Evolutionary conservation across 2,329 filamentous ascomycete genomes (phyloP).

Genomic region (Diaporthe eres): DNA sequence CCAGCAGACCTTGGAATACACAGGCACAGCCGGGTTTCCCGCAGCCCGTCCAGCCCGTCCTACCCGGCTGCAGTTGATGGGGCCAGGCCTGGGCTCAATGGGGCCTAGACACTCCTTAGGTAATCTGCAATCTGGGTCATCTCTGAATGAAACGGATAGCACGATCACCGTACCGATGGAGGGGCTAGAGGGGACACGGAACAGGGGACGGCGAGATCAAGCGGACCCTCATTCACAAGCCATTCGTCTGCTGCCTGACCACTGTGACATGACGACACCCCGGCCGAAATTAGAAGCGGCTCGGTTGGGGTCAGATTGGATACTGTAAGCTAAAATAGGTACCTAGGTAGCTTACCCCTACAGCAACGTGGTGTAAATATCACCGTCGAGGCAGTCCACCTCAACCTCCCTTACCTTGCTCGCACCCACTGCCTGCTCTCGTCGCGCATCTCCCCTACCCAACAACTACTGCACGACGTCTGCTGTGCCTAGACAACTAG

Average conservation of each 20-base stretch:
- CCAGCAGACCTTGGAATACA: constrained; percentile 2
- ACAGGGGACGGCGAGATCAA: constrained; percentile 22
- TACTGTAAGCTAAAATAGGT: constrained; percentile 28
- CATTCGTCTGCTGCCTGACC: constrained; percentile 7
- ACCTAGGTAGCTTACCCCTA: constrained; percentile 36
- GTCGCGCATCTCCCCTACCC: constrained; percentile 2
- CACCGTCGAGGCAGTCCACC: constrained; percentile 5
- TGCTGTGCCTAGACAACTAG: neutral
- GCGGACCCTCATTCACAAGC: constrained; percentile 38
- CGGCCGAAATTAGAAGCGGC: constrained; percentile 41
- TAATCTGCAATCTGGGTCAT: constrained; percentile 12
- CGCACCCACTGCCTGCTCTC: neutral
- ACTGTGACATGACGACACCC: constrained; percentile 38
- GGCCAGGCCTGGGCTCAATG: neutral
- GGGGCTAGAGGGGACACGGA: constrained; percentile 5
- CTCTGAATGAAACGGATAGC: constrained; percentile 10
- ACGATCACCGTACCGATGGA: constrained; percentile 1
- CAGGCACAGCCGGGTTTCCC: constrained; percentile 21
- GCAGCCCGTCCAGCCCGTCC: constrained; percentile 6
- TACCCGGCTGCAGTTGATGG: constrained; percentile 8
- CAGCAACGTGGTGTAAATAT: constrained; percentile 35
- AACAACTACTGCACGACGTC: neutral
- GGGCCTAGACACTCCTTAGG: constrained; percentile 20
- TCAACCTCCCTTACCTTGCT: constrained; percentile 13
- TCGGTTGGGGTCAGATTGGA: constrained; percentile 25